Conservation (phyloP, 2,329 filamentous ascomycete species). For the Clonostachys solani region DNA sequence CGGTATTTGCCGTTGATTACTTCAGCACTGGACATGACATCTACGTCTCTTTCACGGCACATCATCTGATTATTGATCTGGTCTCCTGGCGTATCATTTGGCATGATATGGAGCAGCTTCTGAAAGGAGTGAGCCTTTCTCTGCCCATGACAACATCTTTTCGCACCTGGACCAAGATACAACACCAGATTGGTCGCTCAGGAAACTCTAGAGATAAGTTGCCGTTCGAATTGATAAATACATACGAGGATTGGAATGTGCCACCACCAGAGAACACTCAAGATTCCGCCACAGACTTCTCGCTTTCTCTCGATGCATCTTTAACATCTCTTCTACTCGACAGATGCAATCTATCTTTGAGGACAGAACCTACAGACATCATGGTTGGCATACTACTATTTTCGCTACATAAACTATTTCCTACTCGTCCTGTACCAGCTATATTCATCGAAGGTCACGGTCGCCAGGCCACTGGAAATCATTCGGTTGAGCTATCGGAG, state of each 20-base stretch:
- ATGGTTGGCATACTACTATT: conserved; percentile 23
- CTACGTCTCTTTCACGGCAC: conserved; percentile 21
- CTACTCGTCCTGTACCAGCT: conserved; percentile 21
- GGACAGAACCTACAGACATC: conserved; percentile 30
- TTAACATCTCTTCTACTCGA: conserved; percentile 5
- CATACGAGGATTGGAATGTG: conserved; percentile 20
- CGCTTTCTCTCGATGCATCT: conserved; percentile 1
- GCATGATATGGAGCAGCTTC: conserved; percentile 32
- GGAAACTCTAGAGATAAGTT: conserved; percentile 4
- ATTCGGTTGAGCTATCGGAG: conserved; percentile 22
- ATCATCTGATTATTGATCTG: conserved; percentile 35
- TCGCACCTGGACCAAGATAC: conserved; percentile 25
- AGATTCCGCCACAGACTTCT: neutral
- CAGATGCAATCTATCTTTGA: conserved; percentile 12
- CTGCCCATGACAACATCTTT: conserved; percentile 19
- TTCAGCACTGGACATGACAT: conserved; percentile 1
- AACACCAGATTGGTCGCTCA: conserved; percentile 19
- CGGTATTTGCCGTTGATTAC: conserved; percentile 10
- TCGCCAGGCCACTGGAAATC: conserved; percentile 23
- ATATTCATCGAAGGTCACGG: conserved; percentile 37
- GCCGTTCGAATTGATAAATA: conserved; percentile 27
- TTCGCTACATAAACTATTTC: conserved; percentile 27
- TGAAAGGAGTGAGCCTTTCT: conserved; percentile 16
- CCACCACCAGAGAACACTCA: conserved; percentile 3
- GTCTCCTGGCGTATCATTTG: conserved; percentile 41